Base-by-base conservation (phyloP, 345 rosid genomes). In the Orychophragmus violaceus region DNA sequence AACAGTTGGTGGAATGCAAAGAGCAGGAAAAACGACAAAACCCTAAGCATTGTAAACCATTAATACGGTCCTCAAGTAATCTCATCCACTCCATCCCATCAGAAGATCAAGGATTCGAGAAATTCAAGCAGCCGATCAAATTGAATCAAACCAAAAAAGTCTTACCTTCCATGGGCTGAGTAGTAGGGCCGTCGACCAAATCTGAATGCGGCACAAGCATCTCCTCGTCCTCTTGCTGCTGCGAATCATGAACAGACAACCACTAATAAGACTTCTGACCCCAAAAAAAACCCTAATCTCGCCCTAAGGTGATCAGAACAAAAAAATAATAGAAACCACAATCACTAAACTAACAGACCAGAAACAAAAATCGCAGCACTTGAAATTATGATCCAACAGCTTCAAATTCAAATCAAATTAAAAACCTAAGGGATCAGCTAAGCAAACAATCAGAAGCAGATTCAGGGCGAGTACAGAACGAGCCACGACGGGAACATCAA, bases 221-320 rank as follows among this genome's bases (percentile, higher is more conserved):
- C 84, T 87, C 97, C 77, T 85, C 95, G 16, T 90, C 97, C 65
- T 88, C 96, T 76, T 85, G 95, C 77, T 83, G 89, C 87, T 81
- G 71, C 63, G 12, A 66, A 50, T 37, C 74, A 75, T 42, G 45
- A 50, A 51, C 55, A 46, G 27, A 36, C 62, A 51, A 9, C 41
- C 44, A 71, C 9, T 13, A 58, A 19, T 37, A 17, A 74, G 18
- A 67, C 41, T 58, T 49, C 45, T 39, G 13, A 73, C 23, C 66
- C 27, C n/a, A 39, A n/a, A 33, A 39, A 55, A n/a, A 69, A 68
- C 53, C 69, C 66, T 69, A 74, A 80, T 76, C 77, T 83, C 82
- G 62, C 51, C 32, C 24, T 61, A 46, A 22, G 36, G n/a, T 18
- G 64, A 71, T 75, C 81, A 68, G 74, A 70, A 66, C 66, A 33